phyloP scores from a whole-genome alignment of 2,329 filamentous ascomycete species.

The Alternaria viburni region DNA sequence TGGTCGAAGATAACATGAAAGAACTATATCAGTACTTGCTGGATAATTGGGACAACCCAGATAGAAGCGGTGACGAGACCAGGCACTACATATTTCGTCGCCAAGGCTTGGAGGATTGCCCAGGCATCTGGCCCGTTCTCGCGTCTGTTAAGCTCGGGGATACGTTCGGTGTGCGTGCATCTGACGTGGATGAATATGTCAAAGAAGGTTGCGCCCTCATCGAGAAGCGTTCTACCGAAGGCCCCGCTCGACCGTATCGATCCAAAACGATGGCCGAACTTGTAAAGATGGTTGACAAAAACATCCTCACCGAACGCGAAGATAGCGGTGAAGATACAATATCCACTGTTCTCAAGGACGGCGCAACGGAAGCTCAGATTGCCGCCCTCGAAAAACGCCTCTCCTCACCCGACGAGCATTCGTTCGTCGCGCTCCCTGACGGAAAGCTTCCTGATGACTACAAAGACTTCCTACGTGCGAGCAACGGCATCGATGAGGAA shows the following conservation, averaged over 20 bases:
- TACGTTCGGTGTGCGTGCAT: not conserved
- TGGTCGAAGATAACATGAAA: not conserved
- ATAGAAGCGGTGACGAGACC: not conserved
- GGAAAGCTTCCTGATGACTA: slow-evolving; percentile 8
- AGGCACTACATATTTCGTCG: not conserved
- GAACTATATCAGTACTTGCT: not conserved
- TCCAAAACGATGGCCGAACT: not conserved
- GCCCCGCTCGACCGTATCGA: not conserved
- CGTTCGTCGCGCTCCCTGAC: too few species aligned
- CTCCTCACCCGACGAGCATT: not conserved
- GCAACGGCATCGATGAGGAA: slow-evolving; percentile 6
- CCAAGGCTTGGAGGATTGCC: not conserved
- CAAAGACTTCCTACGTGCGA: slow-evolving; percentile 3
- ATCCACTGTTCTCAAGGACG: not conserved
- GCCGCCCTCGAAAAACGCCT: slow-evolving; percentile 1
- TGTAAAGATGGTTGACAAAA: not conserved
- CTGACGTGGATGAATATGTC: not conserved
- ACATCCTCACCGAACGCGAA: not conserved
- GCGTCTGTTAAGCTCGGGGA: not conserved
- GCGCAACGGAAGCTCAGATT: not conserved
- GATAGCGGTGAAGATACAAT: not conserved
- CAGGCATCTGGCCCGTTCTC: not conserved
- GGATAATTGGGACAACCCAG: not conserved
- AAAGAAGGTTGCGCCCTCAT: not conserved
- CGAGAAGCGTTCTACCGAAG: slow-evolving; percentile 1